Conservation (phyloP, 2,329 filamentous ascomycete genomes). For the Chaetomiaceae sp. region DNA sequence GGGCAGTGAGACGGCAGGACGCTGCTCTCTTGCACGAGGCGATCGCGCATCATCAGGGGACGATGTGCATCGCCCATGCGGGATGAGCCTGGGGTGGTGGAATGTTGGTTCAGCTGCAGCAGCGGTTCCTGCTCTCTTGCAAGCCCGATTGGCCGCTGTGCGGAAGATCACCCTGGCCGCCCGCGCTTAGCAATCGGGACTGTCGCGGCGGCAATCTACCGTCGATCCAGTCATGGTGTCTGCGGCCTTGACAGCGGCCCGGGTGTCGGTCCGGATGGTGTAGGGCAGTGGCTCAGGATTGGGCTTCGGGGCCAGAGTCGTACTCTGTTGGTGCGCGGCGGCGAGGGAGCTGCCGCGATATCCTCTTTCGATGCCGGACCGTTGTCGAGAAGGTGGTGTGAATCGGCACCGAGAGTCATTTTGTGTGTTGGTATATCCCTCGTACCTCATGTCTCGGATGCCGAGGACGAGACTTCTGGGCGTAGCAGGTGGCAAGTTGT, state of each 20-base stretch:
- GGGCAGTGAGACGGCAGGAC: background rate
- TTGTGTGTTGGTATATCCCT: background rate
- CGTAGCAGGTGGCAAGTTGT: background rate
- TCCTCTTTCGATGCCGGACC: background rate
- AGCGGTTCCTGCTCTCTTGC: background rate
- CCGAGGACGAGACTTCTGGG: background rate
- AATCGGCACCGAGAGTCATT: too few relatives aligned
- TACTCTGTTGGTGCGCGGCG: background rate
- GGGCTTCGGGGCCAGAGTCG: background rate
- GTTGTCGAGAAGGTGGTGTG: too few relatives aligned
- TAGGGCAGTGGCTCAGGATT: slow-evolving; percentile 1
- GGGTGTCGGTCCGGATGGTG: background rate
- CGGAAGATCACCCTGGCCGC: background rate
- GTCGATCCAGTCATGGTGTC: slow-evolving; percentile 11
- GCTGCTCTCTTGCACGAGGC: slow-evolving; percentile 4
- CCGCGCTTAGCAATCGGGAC: slow-evolving; percentile 14
- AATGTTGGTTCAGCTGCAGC: background rate
- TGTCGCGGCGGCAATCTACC: background rate
- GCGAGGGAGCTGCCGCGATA: slow-evolving; percentile 4
- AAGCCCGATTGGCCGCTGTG: slow-evolving; percentile 8
- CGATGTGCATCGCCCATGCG: slow-evolving; percentile 2
- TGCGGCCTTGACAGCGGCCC: background rate
- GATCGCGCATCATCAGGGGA: slow-evolving; percentile 1
- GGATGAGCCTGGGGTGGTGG: background rate
- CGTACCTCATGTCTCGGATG: background rate